A percentile compares a stretch with the other conserved stretches of the same genome.
phyloP scores from a whole-genome alignment of 2,329 filamentous ascomycete species.

The Leptographium radiaticola region DNA sequence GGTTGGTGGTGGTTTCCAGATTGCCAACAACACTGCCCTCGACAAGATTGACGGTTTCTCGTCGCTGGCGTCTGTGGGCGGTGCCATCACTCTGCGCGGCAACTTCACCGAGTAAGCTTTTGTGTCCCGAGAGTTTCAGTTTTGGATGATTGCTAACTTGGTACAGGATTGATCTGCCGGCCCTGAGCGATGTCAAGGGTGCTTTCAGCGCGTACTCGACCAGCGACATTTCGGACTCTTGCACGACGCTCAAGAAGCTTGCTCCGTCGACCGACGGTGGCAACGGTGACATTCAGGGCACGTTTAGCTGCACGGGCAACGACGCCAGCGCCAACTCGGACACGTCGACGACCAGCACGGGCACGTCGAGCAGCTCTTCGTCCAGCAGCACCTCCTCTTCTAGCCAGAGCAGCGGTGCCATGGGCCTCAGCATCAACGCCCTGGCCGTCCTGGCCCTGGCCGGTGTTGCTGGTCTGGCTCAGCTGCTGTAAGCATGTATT shows the following conservation, averaged over 20 bases:
- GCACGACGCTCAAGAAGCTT: conserved; percentile 39
- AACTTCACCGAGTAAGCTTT: conserved; percentile 65
- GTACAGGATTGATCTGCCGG: conserved; percentile 56
- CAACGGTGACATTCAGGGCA: conserved; percentile 33
- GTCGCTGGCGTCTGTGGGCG: conserved; percentile 54
- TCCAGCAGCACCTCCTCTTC: conserved; percentile 17
- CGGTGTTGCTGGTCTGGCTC: conserved; percentile 25
- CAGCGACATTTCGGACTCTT: conserved; percentile 41
- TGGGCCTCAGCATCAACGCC: conserved; percentile 33
- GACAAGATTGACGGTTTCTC: conserved; percentile 52
- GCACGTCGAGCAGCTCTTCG: conserved; percentile 13
- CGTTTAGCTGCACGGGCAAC: conserved; percentile 35
- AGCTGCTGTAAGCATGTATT: conserved; percentile 33
- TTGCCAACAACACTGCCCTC: conserved; percentile 82
- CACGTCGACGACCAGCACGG: conserved; percentile 15
- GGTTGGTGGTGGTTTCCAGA: conserved; percentile 66
- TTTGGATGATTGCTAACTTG: neutral
- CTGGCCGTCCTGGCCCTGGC: conserved; percentile 32
- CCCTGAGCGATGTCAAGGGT: conserved; percentile 55
- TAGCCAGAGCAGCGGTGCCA: conserved; percentile 21
- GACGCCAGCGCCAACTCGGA: conserved; percentile 39
- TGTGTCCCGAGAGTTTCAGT: neutral
- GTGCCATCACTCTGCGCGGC: conserved; percentile 75
- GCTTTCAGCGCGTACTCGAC: conserved; percentile 58
- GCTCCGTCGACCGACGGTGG: conserved; percentile 22